Conservation (phyloP, 2,329 filamentous ascomycete genomes). For the Ceratocystis variospora region DNA sequence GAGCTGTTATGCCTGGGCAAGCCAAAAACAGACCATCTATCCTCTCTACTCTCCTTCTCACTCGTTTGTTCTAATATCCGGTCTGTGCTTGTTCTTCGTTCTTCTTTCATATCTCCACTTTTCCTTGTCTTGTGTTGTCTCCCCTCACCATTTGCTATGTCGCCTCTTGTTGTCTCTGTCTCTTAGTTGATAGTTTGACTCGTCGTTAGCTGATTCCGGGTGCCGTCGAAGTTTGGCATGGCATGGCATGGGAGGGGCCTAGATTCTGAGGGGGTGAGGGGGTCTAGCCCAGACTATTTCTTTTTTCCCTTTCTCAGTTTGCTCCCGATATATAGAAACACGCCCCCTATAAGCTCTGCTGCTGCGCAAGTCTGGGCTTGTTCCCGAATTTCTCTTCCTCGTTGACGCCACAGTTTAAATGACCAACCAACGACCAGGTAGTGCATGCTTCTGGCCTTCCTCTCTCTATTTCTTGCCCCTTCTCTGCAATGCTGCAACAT, state of each 20-base stretch:
- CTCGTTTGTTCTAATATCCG: background rate
- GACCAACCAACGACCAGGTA: background rate
- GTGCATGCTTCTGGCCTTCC: background rate
- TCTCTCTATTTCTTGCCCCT: too few species aligned
- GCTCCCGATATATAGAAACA: background rate
- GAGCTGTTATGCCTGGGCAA: background rate
- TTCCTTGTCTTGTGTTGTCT: background rate
- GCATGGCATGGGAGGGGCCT: background rate
- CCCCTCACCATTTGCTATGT: background rate
- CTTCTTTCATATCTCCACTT: background rate
- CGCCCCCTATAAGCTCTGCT: background rate
- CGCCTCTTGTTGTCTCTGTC: background rate
- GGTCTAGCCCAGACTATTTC: background rate
- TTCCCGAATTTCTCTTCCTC: background rate
- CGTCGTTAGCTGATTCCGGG: constrained; percentile 4
- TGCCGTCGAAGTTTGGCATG: background rate
- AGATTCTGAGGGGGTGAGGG: background rate
- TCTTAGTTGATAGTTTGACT: constrained; percentile 2
- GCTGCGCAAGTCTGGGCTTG: background rate
- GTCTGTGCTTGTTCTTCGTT: constrained; percentile 3
- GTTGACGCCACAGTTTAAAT: background rate
- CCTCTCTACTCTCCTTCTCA: background rate
- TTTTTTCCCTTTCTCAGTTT: background rate
- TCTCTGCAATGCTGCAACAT: background rate
- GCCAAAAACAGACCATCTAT: background rate